Conservation (phyloP, 257 asterid species). For the Schizonepeta tenuifolia region DNA sequence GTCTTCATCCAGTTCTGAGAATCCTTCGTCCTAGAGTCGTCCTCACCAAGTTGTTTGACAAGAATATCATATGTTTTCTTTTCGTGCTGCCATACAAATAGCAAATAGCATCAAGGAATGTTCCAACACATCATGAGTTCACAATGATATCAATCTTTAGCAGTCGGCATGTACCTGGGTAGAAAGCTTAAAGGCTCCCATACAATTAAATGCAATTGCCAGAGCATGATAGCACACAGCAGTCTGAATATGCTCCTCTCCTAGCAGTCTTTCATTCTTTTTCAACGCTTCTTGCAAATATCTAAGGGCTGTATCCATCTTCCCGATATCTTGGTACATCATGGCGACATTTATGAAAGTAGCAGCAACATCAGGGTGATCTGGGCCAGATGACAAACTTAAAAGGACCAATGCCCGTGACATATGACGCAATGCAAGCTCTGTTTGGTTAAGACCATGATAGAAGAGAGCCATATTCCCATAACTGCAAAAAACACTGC, state of each 20-base stretch:
- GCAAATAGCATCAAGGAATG: conserved; percentile 11
- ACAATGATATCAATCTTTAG: conserved; percentile 10
- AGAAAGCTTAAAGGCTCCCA: conserved; percentile 93
- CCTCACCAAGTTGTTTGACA: conserved; percentile 94
- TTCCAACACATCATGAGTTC: conserved; percentile 18
- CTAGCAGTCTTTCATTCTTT: conserved; percentile 80
- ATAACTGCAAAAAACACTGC: conserved; percentile 58
- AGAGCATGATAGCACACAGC: conserved; percentile 99
- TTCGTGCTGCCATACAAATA: conserved; percentile 69
- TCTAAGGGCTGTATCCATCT: conserved; percentile 90
- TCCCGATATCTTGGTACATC: conserved; percentile 97
- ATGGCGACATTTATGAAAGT: conserved; percentile 94
- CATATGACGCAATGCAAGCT: conserved; percentile 94
- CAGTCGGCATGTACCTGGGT: conserved; percentile 75
- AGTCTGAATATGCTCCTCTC: conserved; percentile 95
- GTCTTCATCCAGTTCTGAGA: conserved; percentile 93
- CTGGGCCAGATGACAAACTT: conserved; percentile 87
- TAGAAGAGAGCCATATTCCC: conserved; percentile 98
- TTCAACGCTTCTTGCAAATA: conserved; percentile 93
- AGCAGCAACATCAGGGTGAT: conserved; percentile 97
- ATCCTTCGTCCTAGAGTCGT: conserved; percentile 89
- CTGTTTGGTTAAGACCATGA: conserved; percentile 95
- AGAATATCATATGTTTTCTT: conserved; percentile 93
- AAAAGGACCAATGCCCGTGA: conserved; percentile 83
- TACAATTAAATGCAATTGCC: conserved; percentile 88